Conservation (phyloP, 805 yeast species). For the Ogataea saltuana region DNA sequence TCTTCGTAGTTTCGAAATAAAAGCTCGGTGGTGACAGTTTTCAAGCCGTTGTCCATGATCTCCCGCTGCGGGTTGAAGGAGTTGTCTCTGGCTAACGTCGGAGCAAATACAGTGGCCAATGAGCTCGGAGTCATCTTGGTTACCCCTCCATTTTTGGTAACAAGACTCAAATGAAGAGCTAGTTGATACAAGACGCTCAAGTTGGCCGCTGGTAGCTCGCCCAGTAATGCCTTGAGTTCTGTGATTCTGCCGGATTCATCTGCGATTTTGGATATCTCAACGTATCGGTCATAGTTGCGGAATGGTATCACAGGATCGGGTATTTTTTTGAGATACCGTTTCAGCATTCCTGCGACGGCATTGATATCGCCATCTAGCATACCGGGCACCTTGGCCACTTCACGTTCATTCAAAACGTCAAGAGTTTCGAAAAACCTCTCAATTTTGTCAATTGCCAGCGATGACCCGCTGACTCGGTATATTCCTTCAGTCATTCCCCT, state of each 20-base stretch:
- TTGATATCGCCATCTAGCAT: constrained; percentile 60
- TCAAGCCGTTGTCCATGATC: constrained; percentile 76
- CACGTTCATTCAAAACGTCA: constrained; percentile 37
- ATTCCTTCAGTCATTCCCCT: constrained; percentile 85
- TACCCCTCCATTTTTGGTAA: constrained; percentile 49
- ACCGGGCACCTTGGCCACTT: constrained; percentile 22
- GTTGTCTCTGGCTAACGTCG: constrained; percentile 77
- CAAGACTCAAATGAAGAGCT: constrained; percentile 62
- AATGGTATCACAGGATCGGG: constrained; percentile 84
- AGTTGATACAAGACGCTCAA: constrained; percentile 54
- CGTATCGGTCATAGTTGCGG: constrained; percentile 64
- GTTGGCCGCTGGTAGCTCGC: constrained; percentile 68
- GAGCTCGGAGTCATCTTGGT: constrained; percentile 86
- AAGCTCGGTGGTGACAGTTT: constrained; percentile 77
- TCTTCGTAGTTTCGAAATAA: constrained; percentile 51
- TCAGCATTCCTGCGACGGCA: constrained; percentile 83
- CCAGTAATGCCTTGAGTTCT: constrained; percentile 48
- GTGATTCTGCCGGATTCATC: constrained; percentile 36
- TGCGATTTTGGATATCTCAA: constrained; percentile 48
- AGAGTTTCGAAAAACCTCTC: constrained; percentile 37
- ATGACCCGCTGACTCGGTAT: constrained; percentile 86
- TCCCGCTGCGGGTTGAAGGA: constrained; percentile 71
- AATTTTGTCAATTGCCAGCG: constrained; percentile 56
- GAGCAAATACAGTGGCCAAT: constrained; percentile 91
- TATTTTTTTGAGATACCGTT: constrained; percentile 79